Conservation (phyloP, 1,139 yeast genomes). For the Suhomyces wounanorum region DNA sequence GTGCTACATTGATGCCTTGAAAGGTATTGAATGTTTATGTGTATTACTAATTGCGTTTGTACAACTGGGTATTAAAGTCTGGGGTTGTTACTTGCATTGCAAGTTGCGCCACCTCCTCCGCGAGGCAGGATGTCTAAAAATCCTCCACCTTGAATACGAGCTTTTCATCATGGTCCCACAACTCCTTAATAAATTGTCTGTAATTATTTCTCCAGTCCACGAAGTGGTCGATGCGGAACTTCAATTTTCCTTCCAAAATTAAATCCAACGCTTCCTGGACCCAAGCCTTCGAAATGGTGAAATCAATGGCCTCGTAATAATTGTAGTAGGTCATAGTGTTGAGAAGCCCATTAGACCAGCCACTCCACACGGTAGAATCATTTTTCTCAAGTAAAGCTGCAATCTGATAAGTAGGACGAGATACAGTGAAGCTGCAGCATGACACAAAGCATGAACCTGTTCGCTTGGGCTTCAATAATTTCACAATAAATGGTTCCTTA, state of each 20-base stretch:
- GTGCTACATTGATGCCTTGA: not conserved
- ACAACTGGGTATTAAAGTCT: not conserved
- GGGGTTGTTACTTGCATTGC: not conserved
- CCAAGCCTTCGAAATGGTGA: constrained; percentile 34
- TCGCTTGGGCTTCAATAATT: constrained; percentile 42
- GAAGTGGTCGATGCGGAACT: constrained; percentile 33
- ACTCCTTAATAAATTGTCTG: constrained; percentile 26
- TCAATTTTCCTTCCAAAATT: constrained; percentile 30
- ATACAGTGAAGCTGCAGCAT: constrained; percentile 36
- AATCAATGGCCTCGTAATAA: constrained; percentile 38
- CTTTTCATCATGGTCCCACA: constrained; percentile 38
- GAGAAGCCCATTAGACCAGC: constrained; percentile 39
- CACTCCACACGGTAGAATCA: constrained; percentile 36
- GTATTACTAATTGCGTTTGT: not conserved
- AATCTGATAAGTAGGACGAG: constrained; percentile 39
- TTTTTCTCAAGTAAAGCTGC: constrained; percentile 29
- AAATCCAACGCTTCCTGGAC: constrained; percentile 35
- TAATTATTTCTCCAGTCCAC: constrained; percentile 45
- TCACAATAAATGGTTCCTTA: constrained; percentile 39
- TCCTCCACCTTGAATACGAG: constrained; percentile 41
- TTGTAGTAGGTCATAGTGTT: constrained; percentile 32
- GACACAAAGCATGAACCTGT: constrained; percentile 36
- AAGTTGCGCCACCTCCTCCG: not conserved
- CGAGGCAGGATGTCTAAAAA: constrained; percentile 22
- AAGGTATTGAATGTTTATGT: not conserved